These are phyloP conservation scores for Prinsepia uniflora DNA, from an alignment of 306 rosid genomes.

Conservation along the genomic window DNA sequence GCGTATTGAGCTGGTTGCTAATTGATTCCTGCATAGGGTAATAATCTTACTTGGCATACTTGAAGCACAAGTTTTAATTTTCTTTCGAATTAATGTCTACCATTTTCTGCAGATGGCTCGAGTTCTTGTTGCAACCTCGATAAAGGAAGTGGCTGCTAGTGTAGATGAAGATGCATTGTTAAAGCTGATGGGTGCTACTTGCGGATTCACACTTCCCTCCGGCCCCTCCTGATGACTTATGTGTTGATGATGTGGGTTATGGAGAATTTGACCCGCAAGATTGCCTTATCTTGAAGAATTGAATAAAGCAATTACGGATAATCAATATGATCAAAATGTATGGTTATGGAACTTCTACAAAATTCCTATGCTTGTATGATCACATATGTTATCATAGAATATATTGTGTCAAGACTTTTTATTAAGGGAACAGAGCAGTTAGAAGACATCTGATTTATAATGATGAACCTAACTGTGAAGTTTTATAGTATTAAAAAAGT, in stretches of 20 bases:
- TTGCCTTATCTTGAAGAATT: constrained; percentile 50
- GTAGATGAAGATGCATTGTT: constrained; percentile 76
- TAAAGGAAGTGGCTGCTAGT: constrained; percentile 91
- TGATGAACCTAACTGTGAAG: too few relatives aligned
- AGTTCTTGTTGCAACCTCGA: constrained; percentile 84
- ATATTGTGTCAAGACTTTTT: too few relatives aligned
- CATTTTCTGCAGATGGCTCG: constrained; percentile 70
- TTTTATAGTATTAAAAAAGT: too few relatives aligned
- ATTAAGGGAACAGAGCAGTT: too few relatives aligned
- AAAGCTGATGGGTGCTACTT: constrained; percentile 75
- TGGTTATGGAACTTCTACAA: too few relatives aligned
- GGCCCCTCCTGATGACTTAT: constrained; percentile 86
- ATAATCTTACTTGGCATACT: constrained; percentile 9
- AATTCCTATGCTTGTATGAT: too few relatives aligned
- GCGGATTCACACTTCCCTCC: constrained; percentile 94
- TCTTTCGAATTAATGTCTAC: not conserved
- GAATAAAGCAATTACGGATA: too few relatives aligned
- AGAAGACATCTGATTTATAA: too few relatives aligned
- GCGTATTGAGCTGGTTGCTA: constrained; percentile 88
- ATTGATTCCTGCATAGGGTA: constrained; percentile 93
- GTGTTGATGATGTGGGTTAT: constrained; percentile 83
- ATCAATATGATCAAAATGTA: not conserved
- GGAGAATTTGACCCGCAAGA: constrained; percentile 47
- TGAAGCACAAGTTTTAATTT: not conserved
- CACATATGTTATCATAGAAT: too few relatives aligned